phyloP scores from a whole-genome alignment of 208 protist genomes.

The Porcisia hertigi region DNA sequence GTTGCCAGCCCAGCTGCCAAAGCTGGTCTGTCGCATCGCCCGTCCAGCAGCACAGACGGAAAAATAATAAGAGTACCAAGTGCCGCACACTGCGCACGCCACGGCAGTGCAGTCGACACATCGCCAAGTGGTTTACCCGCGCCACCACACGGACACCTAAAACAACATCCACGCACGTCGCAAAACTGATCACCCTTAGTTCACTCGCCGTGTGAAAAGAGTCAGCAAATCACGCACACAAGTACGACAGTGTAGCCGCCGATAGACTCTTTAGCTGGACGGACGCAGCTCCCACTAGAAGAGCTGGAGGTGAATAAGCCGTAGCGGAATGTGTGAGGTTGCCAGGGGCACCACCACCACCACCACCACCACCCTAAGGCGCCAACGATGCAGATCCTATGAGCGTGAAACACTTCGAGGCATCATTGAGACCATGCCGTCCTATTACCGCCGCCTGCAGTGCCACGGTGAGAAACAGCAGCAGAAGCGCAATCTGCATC shows the following conservation, averaged over 20 bases:
- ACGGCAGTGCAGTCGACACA: conserved; percentile 30
- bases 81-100: conserved; percentile 27
- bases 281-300: conserved; percentile 4
- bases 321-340: conserved; percentile 21
- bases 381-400: conserved; percentile 5
- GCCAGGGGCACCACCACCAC: conserved; percentile 40
- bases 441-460: conserved; percentile 54
- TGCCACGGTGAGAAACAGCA: conserved; percentile 46
- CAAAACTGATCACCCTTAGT: conserved; percentile 52
- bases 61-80: neutral
- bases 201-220: conserved; percentile 53
- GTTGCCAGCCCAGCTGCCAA: neutral
- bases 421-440: conserved; percentile 30
- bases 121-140: conserved; percentile 34
- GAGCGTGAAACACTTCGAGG: conserved; percentile 35
- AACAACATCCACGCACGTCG: conserved; percentile 39
- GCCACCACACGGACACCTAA: conserved; percentile 39
- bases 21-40: conserved; percentile 38
- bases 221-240: conserved; percentile 62
- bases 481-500: conserved; percentile 36
- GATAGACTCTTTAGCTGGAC: conserved; percentile 44
- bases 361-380: conserved; percentile 21
- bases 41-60: conserved; percentile 43
- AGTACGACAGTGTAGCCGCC: conserved; percentile 24
- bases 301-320: neutral